phyloP scores from a whole-genome alignment of 192 early-diverging fungal species.

The Jimgerdemannia lactiflua region DNA sequence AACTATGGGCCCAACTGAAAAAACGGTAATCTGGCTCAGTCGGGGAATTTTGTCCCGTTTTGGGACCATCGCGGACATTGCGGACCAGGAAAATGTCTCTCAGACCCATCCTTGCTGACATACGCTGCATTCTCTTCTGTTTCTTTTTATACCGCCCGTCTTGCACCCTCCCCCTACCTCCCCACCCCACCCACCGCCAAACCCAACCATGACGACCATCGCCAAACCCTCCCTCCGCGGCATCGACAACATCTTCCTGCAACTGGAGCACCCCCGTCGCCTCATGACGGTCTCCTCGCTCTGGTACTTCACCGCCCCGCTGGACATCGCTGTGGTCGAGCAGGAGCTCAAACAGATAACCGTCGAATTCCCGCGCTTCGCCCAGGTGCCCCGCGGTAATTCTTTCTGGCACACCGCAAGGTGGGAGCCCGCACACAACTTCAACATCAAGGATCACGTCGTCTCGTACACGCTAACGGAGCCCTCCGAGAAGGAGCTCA shows the following conservation, averaged over 20 bases:
- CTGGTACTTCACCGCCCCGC: constrained; percentile 19
- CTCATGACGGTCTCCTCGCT: constrained; percentile 24
- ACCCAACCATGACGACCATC: constrained; percentile 10
- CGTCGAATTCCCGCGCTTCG: constrained; percentile 17
- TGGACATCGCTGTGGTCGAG: constrained; percentile 3
- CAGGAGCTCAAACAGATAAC: constrained; percentile 10
- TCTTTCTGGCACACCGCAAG: background rate
- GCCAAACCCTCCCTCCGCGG: constrained; percentile 13
- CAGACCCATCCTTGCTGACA: no score
- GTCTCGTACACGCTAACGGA: constrained; percentile 10
- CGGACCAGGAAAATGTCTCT: no score
- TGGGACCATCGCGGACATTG: no score
- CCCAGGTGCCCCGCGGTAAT: background rate
- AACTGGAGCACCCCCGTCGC: constrained; percentile 17
- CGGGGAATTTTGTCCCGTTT: no score
- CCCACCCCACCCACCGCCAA: background rate
- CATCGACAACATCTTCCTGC: constrained; percentile 26
- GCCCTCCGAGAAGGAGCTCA: constrained; percentile 8
- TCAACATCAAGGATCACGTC: background rate
- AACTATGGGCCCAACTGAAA: no score
- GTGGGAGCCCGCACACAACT: background rate
- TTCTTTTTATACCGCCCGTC: no score
- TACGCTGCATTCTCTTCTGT: no score
- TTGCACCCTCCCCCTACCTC: no score
- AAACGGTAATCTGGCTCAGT: no score